Percentiles rank a stretch among this genome's conserved stretches.
These are phyloP conservation scores for Vinca major DNA, from an alignment of 305 asterid genomes.

Conservation along the genomic window DNA sequence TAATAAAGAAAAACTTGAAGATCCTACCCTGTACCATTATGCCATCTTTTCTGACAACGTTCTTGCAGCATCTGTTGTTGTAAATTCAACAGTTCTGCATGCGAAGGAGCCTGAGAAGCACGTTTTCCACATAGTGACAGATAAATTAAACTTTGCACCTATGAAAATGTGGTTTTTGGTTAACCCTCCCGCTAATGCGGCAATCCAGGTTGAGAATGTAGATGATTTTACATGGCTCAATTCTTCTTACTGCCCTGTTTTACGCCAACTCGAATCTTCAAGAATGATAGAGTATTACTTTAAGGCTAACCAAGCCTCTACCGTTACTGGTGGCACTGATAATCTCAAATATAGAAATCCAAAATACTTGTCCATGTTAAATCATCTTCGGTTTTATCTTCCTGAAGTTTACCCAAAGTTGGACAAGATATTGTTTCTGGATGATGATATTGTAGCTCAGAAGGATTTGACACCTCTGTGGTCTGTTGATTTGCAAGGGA, in stretches of 20 bases:
- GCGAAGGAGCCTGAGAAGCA: conserved; percentile 84
- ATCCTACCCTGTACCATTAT: conserved; percentile 76
- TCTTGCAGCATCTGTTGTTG: conserved; percentile 91
- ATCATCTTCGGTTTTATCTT: conserved; percentile 96
- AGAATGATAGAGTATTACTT: conserved; percentile 87
- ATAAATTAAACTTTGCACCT: conserved; percentile 82
- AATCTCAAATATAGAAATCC: conserved; percentile 93
- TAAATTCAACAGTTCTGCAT: conserved; percentile 78
- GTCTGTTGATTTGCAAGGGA: conserved; percentile 75
- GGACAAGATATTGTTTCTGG: conserved; percentile 81
- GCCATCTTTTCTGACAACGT: conserved; percentile 94
- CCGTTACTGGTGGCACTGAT: conserved; percentile 67
- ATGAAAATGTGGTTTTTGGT: conserved; percentile 98
- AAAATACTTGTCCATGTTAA: conserved; percentile 87
- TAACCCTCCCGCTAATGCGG: conserved; percentile 67
- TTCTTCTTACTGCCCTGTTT: conserved; percentile 90
- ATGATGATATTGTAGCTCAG: conserved; percentile 93
- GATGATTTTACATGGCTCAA: conserved; percentile 95
- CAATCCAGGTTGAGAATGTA: conserved; percentile 71
- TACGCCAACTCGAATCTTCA: conserved; percentile 91
- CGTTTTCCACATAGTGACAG: conserved; percentile 91
- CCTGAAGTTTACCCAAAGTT: conserved; percentile 90
- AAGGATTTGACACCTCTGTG: conserved; percentile 85
- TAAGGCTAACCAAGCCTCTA: conserved; percentile 84
- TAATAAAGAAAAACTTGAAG: conserved; percentile 66